Evolutionary conservation across 148 eudicot species (phyloP), one percentile per base, ranked within the genome.

Genomic region (Polygonum maritimum): DNA sequence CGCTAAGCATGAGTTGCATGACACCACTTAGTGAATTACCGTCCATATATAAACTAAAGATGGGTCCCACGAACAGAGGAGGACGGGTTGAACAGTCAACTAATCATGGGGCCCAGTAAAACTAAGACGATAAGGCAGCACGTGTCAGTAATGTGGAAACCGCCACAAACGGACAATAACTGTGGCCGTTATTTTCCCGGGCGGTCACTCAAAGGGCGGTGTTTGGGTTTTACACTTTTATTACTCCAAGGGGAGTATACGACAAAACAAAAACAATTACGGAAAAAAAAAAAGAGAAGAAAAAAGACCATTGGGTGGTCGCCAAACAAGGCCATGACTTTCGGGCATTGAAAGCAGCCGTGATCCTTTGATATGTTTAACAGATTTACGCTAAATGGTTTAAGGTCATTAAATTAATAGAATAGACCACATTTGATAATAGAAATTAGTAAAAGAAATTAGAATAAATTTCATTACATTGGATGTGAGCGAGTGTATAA

Each of bases 141-240:
- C 71, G 71, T 67, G 71, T 67, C 14, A 11, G 11, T 36, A 36
- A 67, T 21, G 45, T 36, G 71, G 71, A 44, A 67, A 67, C 71
- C 38, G 45, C 19, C 71, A 13, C 44, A 35, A 67, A 67, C 71
- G 44, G 71, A 67, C 71, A 67, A 67, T 67, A 67, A 67, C 71
- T n/a, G 45, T 33, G 36, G 71, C 71, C 45, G 71, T 67, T 67
- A 67, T 36, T 35, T 16, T 35, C 21, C 44, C 21, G 71, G 69
- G 45, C 21, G 35, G 71, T 67, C 44, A n/a, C n/a, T n/a, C n/a
- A 36, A 63, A 33, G 70, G 70, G 70, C 70, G 70, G 70, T 63
- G 70, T 63, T 63, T 63, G 70, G 70, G 14, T 58, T 58, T 63
- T n/a, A n/a, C n/a, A n/a, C n/a, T n/a, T n/a, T n/a, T n/a, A n/a